Conservation (phyloP, 1,284 basidiomycete genomes). For the Malassezia arunalokei region DNA sequence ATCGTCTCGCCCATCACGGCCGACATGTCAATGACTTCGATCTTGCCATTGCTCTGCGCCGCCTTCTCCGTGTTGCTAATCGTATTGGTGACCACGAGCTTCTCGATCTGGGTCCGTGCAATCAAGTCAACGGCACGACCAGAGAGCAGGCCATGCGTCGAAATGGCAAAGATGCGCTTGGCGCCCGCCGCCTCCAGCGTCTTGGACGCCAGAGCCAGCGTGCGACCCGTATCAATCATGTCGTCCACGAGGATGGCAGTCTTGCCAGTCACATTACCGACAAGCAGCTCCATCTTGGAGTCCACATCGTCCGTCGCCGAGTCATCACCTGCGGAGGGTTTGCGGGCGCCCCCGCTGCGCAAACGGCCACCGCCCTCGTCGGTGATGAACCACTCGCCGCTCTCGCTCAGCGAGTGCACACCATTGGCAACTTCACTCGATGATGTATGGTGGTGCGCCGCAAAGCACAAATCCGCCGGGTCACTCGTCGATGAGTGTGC, state of each 20-base stretch:
- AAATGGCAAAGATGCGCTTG: conserved; percentile 70
- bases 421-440: conserved; percentile 36
- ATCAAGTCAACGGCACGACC: conserved; percentile 69
- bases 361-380: conserved; percentile 37
- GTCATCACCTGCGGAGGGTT: conserved; percentile 10
- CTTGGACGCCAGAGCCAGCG: conserved; percentile 69
- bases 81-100: conserved; percentile 77
- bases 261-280: conserved; percentile 90
- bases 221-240: conserved; percentile 91
- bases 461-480: background rate
- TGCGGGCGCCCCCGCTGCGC: conserved; percentile 24
- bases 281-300: conserved; percentile 73
- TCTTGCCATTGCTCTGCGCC: conserved; percentile 48
- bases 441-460: background rate
- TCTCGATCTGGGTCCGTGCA: conserved; percentile 65
- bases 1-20: conserved; percentile 90
- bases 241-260: conserved; percentile 91
- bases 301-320: conserved; percentile 45
- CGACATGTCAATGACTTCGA: conserved; percentile 65
- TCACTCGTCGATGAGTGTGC: conserved; percentile 15
- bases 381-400: conserved; percentile 42
- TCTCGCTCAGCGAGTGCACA: conserved; percentile 46
- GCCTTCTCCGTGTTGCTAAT: conserved; percentile 55
- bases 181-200: conserved; percentile 81
- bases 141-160: conserved; percentile 83